Evolutionary conservation across 345 rosid genomes (phyloP).

Genomic region (Populus ilicifolia): DNA sequence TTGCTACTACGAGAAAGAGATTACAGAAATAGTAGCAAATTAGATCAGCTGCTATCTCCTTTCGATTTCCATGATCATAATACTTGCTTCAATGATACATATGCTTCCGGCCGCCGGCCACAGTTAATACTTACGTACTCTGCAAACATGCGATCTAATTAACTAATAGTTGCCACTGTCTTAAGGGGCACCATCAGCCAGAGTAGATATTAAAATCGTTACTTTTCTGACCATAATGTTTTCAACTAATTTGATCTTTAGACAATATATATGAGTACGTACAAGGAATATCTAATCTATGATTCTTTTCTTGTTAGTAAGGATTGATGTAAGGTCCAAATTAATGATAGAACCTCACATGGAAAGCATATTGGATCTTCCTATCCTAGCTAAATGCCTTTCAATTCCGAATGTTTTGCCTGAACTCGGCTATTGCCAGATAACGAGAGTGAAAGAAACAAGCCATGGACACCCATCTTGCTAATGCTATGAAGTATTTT

Average conservation of each 20-base stretch:
- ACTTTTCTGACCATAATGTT: slow-evolving; percentile 1
- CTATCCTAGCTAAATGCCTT: slow-evolving; percentile 10
- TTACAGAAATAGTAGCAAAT: no score
- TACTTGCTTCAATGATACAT: background rate
- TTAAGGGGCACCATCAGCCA: background rate
- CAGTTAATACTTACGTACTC: background rate
- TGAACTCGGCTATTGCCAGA: slow-evolving; percentile 10
- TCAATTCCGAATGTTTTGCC: slow-evolving; percentile 23
- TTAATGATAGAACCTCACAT: slow-evolving; percentile 19
- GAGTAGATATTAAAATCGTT: slow-evolving; percentile 14
- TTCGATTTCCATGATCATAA: background rate
- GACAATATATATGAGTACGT: slow-evolving; percentile 18
- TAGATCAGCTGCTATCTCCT: no score
- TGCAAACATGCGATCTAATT: background rate
- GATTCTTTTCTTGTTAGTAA: slow-evolving; percentile 21
- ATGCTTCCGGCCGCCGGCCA: background rate
- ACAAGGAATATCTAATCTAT: slow-evolving; percentile 21
- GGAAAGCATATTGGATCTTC: slow-evolving; percentile 17
- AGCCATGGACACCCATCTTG: slow-evolving; percentile 13
- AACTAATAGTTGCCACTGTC: slow-evolving; percentile 10
- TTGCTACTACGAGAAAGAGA: no score
- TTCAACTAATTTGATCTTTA: slow-evolving; percentile 21
- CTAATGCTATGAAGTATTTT: slow-evolving; percentile 9
- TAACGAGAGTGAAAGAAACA: slow-evolving; percentile 15
- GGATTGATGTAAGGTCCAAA: background rate